Evolutionary conservation across 768 basidiomycete species (phyloP), one percentile per base, ranked within the genome.

Genomic region (Gloeophyllum trabeum): DNA sequence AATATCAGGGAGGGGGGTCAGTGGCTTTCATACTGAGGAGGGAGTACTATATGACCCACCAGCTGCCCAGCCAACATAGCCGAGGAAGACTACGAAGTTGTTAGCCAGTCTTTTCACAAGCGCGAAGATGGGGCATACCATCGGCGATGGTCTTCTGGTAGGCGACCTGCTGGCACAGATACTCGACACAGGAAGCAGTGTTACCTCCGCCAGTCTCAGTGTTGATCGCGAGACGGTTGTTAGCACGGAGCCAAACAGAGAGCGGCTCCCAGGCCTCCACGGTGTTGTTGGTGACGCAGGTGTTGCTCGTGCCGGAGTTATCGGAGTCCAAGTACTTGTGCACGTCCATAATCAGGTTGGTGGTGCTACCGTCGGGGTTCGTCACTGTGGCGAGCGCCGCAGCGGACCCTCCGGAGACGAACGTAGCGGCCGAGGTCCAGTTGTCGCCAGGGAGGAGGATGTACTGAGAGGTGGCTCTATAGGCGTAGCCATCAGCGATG

Each of bases 131-230:
- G 20, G 44, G 21, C 41, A 19, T 19, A 32, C 34, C 41, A 45
- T 48, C 43, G 18, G 41, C 37, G 24, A 24, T 37, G 28, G 21
- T 35, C 19, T 39, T 41, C 7, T 32, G 36, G 18, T 22, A 35
- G 18, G 25, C 35, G 28, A 30, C 28, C 28, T 30, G 28, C 16
- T 30, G 10, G 28, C 28, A 30, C 46, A 71, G 56, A 45, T 62
- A 68, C 14, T 56, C 52, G 4, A 64, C 56, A 49, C 76, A 78
- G 6, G 64, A 65, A 6, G 62, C 61, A 14, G 63, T 61, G 48
- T 76, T 65, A 10, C 75, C 75, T 14, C 75, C 77, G 28, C 77
- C 77, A 2, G 74, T 77, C 52, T 79, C 77, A 6, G 74, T 71
- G 52, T 76, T 69, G 50, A 80, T 59, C 1, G 75, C 77, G 48